These are phyloP conservation scores for Pythium periplocum DNA, from an alignment of 352 stramenopile species.

Conservation along the genomic window DNA sequence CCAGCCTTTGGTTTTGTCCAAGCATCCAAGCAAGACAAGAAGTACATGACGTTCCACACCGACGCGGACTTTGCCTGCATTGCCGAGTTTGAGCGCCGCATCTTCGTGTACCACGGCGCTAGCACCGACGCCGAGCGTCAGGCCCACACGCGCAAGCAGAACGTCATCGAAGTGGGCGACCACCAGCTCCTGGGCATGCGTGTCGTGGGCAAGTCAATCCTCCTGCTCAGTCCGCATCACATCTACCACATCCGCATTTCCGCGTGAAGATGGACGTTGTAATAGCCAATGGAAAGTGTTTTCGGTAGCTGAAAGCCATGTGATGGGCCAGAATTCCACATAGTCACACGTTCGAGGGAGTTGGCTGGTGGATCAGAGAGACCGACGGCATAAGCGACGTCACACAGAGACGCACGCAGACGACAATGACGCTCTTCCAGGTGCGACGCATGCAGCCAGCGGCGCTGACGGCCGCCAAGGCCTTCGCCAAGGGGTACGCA, in stretches of 20 bases:
- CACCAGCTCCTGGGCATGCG: conserved; percentile 58
- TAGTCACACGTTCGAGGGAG: background rate
- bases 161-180: conserved; percentile 66
- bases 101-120: conserved; percentile 68
- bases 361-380: conserved; percentile 18
- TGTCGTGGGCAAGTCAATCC: conserved; percentile 33
- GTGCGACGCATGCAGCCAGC: conserved; percentile 61
- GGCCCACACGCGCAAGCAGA: conserved; percentile 50
- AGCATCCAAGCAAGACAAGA: conserved; percentile 85
- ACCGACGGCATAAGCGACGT: conserved; percentile 1
- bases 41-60: conserved; percentile 66
- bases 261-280: background rate
- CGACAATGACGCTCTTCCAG: conserved; percentile 53
- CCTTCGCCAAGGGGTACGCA: conserved; percentile 12
- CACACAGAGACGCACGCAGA: conserved; percentile 7
- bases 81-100: conserved; percentile 68
- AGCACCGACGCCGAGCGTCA: conserved; percentile 21
- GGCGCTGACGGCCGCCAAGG: conserved; percentile 21
- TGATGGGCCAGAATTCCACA: background rate
- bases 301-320: background rate
- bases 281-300: conserved; percentile 10
- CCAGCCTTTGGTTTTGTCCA: conserved; percentile 83
- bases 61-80: conserved; percentile 55
- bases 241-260: conserved; percentile 17
- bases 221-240: conserved; percentile 51